Conservation (phyloP, 257 asterid genomes). For the Nyctanthes arbortristis region DNA sequence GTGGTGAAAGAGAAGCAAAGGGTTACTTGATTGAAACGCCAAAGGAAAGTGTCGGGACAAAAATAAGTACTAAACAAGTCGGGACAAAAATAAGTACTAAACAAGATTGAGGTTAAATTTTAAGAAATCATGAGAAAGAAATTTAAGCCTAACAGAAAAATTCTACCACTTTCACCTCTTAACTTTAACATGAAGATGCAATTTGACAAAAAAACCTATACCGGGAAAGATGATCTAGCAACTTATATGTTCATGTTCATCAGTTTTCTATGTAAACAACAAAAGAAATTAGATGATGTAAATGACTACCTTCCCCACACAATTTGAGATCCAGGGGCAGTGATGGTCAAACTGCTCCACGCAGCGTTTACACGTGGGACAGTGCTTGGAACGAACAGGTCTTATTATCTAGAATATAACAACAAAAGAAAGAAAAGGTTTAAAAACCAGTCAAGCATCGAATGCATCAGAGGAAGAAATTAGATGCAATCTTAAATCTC, state of each 20-base stretch:
- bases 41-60: background rate
- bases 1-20: background rate
- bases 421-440: conserved; percentile 18
- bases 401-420: conserved; percentile 70
- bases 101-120: background rate
- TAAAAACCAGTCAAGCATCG: conserved; percentile 13
- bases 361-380: conserved; percentile 85
- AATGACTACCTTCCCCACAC: conserved; percentile 99
- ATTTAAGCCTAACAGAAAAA: background rate
- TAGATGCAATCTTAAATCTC: conserved; percentile 22
- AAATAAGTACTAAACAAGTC: no score
- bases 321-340: conserved; percentile 98
- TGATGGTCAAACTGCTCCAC: conserved; percentile 99
- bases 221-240: background rate
- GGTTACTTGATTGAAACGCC: background rate
- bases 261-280: conserved; percentile 1
- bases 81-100: no score
- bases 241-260: background rate
- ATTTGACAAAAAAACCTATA: conserved; percentile 10
- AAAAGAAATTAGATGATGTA: background rate
- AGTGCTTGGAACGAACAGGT: conserved; percentile 97
- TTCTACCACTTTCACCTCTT: conserved; percentile 10
- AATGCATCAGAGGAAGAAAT: conserved; percentile 24
- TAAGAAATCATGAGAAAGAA: background rate
- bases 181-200: conserved; percentile 13